phyloP scores from a whole-genome alignment of 306 rosid genomes.

The Rosa rugosa region DNA sequence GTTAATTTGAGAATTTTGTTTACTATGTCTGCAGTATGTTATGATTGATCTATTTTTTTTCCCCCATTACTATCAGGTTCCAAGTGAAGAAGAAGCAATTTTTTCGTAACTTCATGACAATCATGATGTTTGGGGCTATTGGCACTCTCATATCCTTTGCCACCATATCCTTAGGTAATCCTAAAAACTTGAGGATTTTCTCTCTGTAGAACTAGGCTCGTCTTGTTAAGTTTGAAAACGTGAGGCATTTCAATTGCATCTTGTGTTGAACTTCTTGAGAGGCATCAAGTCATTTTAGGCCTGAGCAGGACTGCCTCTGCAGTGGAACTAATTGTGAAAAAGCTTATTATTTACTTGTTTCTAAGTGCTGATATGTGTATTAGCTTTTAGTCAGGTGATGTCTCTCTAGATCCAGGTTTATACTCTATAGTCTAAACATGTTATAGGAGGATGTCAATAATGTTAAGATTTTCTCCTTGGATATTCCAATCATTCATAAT shows the following conservation, averaged over 20 bases:
- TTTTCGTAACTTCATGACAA: conserved; percentile 85
- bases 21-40: conserved; percentile 1
- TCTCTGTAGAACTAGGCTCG: not conserved
- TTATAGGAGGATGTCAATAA: not conserved
- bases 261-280: not conserved
- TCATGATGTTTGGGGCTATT: conserved; percentile 84
- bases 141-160: conserved; percentile 91
- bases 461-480: not conserved
- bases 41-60: conserved; percentile 9
- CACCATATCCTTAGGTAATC: conserved; percentile 82
- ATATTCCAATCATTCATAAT: not conserved
- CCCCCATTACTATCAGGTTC: conserved; percentile 54
- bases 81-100: conserved; percentile 97
- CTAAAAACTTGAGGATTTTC: conserved; percentile 2
- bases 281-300: not conserved
- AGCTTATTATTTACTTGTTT: not conserved
- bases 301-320: not conserved
- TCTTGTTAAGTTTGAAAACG: not conserved
- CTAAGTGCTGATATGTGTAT: not conserved
- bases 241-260: not conserved
- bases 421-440: not conserved
- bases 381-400: not conserved
- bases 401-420: not conserved
- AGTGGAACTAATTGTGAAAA: not conserved
- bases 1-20: not conserved